Conservation (phyloP, 176 grass and related monocot species). For the Guadua angustifolia region DNA sequence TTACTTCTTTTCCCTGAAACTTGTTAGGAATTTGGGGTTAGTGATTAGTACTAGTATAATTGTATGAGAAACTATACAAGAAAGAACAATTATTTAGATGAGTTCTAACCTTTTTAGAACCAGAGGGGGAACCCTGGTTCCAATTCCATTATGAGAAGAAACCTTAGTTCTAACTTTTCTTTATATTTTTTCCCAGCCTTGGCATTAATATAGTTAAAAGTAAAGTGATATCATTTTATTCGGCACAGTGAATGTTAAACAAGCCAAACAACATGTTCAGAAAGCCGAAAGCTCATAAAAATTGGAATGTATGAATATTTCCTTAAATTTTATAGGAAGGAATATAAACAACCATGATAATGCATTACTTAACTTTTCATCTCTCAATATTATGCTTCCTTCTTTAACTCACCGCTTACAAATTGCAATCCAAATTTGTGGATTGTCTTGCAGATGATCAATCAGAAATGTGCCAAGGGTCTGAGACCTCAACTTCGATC, state of each 20-base stretch:
- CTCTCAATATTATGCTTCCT: background rate
- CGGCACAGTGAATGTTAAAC: background rate
- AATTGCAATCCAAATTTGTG: slow-evolving; percentile 5
- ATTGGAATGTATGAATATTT: background rate
- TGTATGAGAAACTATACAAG: background rate
- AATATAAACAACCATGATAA: background rate
- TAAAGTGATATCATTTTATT: background rate
- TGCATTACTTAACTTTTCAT: background rate
- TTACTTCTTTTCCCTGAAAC: background rate
- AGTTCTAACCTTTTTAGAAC: background rate
- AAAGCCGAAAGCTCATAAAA: background rate
- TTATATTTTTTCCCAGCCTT: background rate
- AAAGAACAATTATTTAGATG: background rate
- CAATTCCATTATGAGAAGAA: no score
- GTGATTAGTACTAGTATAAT: background rate
- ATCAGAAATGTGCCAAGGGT: background rate
- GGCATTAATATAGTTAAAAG: background rate
- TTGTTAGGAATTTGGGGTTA: background rate
- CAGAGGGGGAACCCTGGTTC: no score
- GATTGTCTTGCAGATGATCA: slow-evolving; percentile 24
- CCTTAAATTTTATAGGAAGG: background rate
- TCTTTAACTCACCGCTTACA: background rate
- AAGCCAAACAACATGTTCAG: background rate
- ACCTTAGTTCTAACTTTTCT: background rate
- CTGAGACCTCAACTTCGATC: background rate